Evolutionary conservation across 768 basidiomycete species (phyloP), one percentile per base, ranked within the genome.

Genomic region (Neoboletus subvelutipes): DNA sequence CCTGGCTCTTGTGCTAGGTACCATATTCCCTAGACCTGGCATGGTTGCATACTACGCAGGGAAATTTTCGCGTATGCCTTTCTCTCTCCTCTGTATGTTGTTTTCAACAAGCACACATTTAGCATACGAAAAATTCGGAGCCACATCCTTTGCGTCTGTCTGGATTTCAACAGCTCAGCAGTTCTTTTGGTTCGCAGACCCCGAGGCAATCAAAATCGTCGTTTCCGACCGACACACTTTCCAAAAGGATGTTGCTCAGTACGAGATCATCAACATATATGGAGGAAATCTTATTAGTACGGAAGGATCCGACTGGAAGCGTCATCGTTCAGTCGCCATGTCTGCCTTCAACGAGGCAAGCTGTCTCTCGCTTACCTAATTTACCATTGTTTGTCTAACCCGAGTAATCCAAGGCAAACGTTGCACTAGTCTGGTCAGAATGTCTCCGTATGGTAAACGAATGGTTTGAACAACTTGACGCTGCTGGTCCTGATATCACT

Each of bases 261-360:
- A 80, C 49, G 75, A 77, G 50, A 55, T 73, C 0, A 40, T 81
- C 47, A 77, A 78, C 49, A 73, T 81, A 40, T 80, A 78, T n/a
- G 82, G 82, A 1, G 56, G 55, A 22, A 82, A 78, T 60, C 53
- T 83, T 3, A 61, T 82, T 26, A 73, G 76, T 5, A 62, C 65
- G 0, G 80, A 79, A 49, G 78, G 75, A 7, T 51, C 73, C 0
- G 74, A 77, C n/a, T 83, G 81, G 80, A 77, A 77, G 49, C 71
- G 78, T 2, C 80, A 81, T 58, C 72, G 79, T 42, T 66, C 63
- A 11, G 70, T 79, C 1, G 69, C 78, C 22, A 80, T 77, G 52
- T 75, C 78, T 11, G 81, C 81, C 1, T 83, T 83, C 65, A 80
- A 75, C 45, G 81, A 82, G 68, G 81, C 71, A 53, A 47, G 65